A percentile compares a stretch with the other conserved stretches of the same genome.
phyloP scores from a whole-genome alignment of 345 rosid genomes.

The Camelina laxa region DNA sequence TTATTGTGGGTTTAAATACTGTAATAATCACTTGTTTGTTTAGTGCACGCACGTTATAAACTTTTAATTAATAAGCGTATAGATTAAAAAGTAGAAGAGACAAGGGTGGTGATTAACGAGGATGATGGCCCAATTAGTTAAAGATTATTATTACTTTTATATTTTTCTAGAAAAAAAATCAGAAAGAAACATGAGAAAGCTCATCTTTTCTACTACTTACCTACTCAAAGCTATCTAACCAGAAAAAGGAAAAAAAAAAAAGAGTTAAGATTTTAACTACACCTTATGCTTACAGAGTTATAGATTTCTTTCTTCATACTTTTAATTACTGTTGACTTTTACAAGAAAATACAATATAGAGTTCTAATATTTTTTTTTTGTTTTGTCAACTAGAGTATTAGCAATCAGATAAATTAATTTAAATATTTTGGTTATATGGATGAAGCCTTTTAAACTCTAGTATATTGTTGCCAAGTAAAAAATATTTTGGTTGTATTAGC shows the following conservation, averaged over 20 bases:
- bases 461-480: background rate
- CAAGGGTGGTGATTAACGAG: slow-evolving; percentile 35
- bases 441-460: background rate
- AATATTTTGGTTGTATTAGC: too few species aligned
- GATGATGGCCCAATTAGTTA: slow-evolving; percentile 38
- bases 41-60: slow-evolving; percentile 36
- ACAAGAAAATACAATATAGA: background rate
- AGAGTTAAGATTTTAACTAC: background rate
- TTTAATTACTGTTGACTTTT: slow-evolving; percentile 2
- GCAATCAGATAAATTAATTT: background rate
- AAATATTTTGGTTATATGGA: background rate
- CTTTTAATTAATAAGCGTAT: background rate
- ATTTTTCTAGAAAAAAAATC: background rate
- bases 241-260: background rate
- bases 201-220: slow-evolving; percentile 27
- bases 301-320: background rate
- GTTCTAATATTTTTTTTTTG: background rate
- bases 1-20: background rate
- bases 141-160: background rate
- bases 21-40: slow-evolving; percentile 12
- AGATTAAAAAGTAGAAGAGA: slow-evolving; percentile 24
- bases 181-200: slow-evolving; percentile 16
- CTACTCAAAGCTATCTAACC: slow-evolving; percentile 11
- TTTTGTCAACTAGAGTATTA: background rate
- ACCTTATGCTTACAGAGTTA: background rate